Conservation (phyloP, 495 filamentous ascomycete genomes). For the Cairneyella variabilis region DNA sequence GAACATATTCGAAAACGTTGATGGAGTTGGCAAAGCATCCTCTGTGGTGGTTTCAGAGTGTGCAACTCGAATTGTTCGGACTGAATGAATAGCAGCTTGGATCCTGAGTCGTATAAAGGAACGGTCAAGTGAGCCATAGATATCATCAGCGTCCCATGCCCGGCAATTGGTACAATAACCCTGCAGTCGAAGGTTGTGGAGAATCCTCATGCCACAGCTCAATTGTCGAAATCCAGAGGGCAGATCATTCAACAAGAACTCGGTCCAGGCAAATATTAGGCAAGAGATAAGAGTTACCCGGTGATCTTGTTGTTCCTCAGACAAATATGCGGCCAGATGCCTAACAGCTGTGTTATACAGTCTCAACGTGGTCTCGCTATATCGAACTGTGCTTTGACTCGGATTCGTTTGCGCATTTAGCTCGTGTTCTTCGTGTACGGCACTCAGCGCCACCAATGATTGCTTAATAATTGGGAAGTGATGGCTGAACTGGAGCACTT, state of each 20-base stretch:
- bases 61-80: background rate
- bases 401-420: background rate
- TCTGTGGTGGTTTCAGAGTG: background rate
- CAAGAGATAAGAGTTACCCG: conserved; percentile 46
- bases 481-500: conserved; percentile 41
- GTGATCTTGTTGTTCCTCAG: background rate
- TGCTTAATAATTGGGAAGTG: conserved; percentile 44
- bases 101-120: conserved; percentile 4
- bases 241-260: conserved; percentile 46
- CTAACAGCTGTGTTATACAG: conserved; percentile 8
- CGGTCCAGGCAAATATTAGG: conserved; percentile 50
- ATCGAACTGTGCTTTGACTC: background rate
- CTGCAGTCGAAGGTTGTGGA: conserved; percentile 11
- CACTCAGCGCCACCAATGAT: conserved; percentile 36
- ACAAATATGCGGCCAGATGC: background rate
- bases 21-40: background rate
- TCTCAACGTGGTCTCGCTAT: background rate
- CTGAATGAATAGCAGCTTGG: conserved; percentile 6
- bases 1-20: background rate
- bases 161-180: background rate
- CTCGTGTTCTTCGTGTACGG: conserved; percentile 5
- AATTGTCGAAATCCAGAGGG: conserved; percentile 39
- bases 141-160: background rate
- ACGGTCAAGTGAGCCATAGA: conserved; percentile 2
- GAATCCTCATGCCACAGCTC: conserved; percentile 35